A percentile compares a stretch with the other conserved stretches of the same genome.
These are phyloP conservation scores for Globisporangium nagaii DNA, from an alignment of 352 stramenopile species.

Conservation along the genomic window DNA sequence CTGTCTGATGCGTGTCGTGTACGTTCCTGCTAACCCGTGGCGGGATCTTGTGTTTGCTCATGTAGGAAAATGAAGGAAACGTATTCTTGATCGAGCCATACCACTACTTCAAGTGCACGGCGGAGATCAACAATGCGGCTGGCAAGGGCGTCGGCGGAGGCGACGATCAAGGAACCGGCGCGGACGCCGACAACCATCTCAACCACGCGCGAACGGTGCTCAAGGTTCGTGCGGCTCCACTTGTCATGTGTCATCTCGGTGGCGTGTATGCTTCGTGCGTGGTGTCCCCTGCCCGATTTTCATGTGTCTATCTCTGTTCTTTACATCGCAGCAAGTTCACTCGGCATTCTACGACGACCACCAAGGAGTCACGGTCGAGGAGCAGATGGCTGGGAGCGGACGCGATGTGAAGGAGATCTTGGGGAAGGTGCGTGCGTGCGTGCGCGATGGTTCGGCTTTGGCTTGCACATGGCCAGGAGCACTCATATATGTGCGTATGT, in stretches of 20 bases:
- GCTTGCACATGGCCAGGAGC: no score
- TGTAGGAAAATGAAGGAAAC: slow-evolving; percentile 76
- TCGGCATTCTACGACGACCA: slow-evolving; percentile 51
- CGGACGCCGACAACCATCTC: slow-evolving; percentile 42
- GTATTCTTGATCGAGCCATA: slow-evolving; percentile 85
- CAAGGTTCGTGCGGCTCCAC: slow-evolving; percentile 42
- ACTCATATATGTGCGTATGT: neutral
- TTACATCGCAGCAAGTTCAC: slow-evolving; percentile 56
- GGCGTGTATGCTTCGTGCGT: neutral
- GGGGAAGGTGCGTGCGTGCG: slow-evolving; percentile 32
- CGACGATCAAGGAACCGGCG: slow-evolving; percentile 26
- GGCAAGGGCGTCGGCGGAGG: slow-evolving; percentile 37
- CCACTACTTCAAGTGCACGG: slow-evolving; percentile 75
- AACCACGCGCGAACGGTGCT: slow-evolving; percentile 49
- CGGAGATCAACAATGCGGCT: slow-evolving; percentile 82
- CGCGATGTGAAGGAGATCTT: slow-evolving; percentile 68
- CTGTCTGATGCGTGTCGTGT: neutral
- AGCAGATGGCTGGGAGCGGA: slow-evolving; percentile 65
- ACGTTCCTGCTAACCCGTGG: neutral
- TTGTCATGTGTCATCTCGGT: neutral
- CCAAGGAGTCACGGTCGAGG: slow-evolving; percentile 47
- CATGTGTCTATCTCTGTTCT: no score
- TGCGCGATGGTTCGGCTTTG: no score
- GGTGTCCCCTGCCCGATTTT: no score
- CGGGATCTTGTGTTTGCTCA: neutral